Percentiles rank a stretch among this genome's conserved stretches.
Conservation (phyloP, 2,329 filamentous ascomycete species). For the Xylaria sp. region DNA sequence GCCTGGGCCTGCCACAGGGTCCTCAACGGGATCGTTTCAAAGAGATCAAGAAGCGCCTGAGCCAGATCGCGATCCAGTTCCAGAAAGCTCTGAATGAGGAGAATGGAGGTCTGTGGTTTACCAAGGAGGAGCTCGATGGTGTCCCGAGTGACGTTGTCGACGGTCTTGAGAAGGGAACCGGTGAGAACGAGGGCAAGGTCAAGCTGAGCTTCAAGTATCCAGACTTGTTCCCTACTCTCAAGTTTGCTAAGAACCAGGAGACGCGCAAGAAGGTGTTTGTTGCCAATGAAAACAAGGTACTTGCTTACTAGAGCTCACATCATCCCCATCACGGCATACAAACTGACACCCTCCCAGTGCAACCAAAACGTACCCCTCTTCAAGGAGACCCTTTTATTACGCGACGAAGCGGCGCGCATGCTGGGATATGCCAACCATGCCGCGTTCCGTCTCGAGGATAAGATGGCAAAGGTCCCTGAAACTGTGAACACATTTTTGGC, state of each 20-base stretch:
- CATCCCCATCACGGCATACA: neutral
- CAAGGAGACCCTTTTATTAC: constrained; percentile 66
- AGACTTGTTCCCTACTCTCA: constrained; percentile 70
- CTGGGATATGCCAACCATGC: constrained; percentile 75
- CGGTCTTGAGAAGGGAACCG: constrained; percentile 64
- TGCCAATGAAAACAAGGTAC: constrained; percentile 71
- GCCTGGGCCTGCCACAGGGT: constrained; percentile 64
- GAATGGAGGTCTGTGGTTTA: constrained; percentile 75
- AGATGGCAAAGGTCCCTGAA: constrained; percentile 75
- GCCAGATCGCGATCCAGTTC: constrained; percentile 67
- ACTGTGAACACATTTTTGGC: constrained; percentile 68
- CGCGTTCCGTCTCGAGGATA: constrained; percentile 69
- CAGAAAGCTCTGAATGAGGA: constrained; percentile 81
- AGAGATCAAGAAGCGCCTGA: constrained; percentile 76
- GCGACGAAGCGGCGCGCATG: constrained; percentile 72
- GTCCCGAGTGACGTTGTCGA: constrained; percentile 66
- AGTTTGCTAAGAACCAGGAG: constrained; percentile 67
- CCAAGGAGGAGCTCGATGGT: constrained; percentile 65
- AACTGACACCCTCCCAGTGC: constrained; percentile 38
- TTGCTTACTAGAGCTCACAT: neutral
- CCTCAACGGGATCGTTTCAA: constrained; percentile 73
- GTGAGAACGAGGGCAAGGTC: constrained; percentile 67
- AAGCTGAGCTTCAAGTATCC: constrained; percentile 80
- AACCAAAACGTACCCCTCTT: constrained; percentile 69
- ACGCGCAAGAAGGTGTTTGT: constrained; percentile 65